Base-by-base conservation (phyloP, 257 asterid genomes). In the Lycium barbarum region DNA sequence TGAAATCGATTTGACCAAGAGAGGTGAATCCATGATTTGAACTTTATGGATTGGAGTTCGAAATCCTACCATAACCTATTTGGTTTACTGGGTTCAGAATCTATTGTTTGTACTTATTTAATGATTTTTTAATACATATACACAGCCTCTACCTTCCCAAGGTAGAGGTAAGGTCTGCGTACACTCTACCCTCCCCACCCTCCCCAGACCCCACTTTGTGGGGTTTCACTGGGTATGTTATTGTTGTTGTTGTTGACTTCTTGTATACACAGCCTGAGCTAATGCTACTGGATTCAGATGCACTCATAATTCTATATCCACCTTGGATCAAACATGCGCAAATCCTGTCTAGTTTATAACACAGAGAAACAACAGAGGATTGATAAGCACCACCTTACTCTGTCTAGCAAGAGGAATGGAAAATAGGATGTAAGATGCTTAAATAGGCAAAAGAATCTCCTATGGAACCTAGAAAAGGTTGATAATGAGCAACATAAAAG, bases 341-440 rank as follows among this genome's bases (percentile, higher is more conserved):
- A 74, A 74, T 74, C 81, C 62, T 51, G 81, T 49, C 62, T 20
- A 45, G 12, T 47, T 20, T 45, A 73, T 47, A 73, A 74, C 62
- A 49, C 59, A 18, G 7, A 47, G 59, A 74, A 74, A 74, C 7
- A 33, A 26, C 57, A 49, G 61, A 20, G 11, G 18, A 7, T 15
- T 68, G 22, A 68, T 68, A 68, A 68, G 51, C 53, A 36, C 22
- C 51, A 14, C 76, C 76, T 36, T 6, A 14, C 49, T 67, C 51
- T 67, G 12, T 67, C 40, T 35, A n/a, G 51, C 51, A 67, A 36
- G 51, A 68, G 51, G 76, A 14, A 51, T 68, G 76, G 12, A 36
- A 67, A 68, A 68, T 68, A 68, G 51, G 61, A 47, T 10, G 79
- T 43, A 70, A 70, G 78, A 15, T 38, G 35, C 79, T 71, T 71